Evolutionary conservation across 768 basidiomycete genomes (phyloP).

Genomic region (Lactarius psammicola): DNA sequence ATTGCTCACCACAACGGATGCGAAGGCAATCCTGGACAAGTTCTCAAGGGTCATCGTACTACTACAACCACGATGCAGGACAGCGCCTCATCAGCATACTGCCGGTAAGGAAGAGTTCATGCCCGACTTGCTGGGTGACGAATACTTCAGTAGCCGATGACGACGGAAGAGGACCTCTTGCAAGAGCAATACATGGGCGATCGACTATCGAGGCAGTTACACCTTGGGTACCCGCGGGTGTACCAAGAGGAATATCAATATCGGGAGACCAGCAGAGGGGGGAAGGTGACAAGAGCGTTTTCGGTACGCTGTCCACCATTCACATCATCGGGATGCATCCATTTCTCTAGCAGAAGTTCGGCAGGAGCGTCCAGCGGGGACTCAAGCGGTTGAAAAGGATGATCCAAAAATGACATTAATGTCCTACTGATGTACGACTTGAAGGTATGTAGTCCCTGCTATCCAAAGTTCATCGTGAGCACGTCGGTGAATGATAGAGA

Average conservation of each 20-base stretch:
- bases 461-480: constrained; percentile 15
- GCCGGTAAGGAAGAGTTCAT: constrained; percentile 16
- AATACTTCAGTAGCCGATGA: constrained; percentile 25
- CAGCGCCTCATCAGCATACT: constrained; percentile 19
- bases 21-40: constrained; percentile 24
- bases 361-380: constrained; percentile 19
- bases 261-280: background rate
- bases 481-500: background rate
- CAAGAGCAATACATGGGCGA: constrained; percentile 26
- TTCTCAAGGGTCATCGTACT: background rate
- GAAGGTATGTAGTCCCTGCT: constrained; percentile 7
- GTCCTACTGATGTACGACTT: background rate
- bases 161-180: constrained; percentile 28
- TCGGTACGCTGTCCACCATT: constrained; percentile 8
- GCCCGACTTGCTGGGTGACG: constrained; percentile 6
- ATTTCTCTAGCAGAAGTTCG: constrained; percentile 19
- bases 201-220: constrained; percentile 23
- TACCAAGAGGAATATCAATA: background rate
- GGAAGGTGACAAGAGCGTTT: constrained; percentile 9
- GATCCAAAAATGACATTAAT: constrained; percentile 16
- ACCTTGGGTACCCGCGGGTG: constrained; percentile 18
- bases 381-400: constrained; percentile 23
- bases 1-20: constrained; percentile 15
- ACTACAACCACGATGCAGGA: constrained; percentile 3
- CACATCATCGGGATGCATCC: constrained; percentile 10